Percentiles rank a stretch among this genome's conserved stretches.
Evolutionary conservation across 306 rosid species (phyloP).

Genomic region (Luffa aegyptiaca): DNA sequence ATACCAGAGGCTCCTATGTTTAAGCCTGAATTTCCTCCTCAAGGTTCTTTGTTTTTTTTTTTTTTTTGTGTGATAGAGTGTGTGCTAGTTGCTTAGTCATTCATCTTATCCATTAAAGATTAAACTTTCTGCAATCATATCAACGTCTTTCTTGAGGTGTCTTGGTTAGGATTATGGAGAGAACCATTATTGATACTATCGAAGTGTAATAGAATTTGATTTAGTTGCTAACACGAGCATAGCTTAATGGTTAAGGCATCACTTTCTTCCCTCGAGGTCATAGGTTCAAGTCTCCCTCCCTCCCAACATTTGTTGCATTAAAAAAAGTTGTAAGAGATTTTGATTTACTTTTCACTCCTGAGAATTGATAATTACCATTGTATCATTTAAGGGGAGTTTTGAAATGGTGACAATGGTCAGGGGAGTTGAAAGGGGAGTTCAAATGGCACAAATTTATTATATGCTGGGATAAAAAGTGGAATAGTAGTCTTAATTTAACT

Average conservation of each 20-base stretch:
- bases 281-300: not conserved
- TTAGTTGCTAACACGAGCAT: not conserved
- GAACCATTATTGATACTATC: not conserved
- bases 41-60: constrained; percentile 51
- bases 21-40: constrained; percentile 93
- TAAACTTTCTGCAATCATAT: not conserved
- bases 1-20: constrained; percentile 90
- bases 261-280: not conserved
- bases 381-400: not conserved
- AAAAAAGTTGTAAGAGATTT: not conserved
- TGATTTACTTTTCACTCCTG: not conserved
- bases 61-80: not conserved
- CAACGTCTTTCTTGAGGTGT: not conserved
- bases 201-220: not conserved
- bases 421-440: not conserved
- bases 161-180: not conserved
- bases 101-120: not conserved
- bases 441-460: not conserved
- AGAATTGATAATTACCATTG: not conserved
- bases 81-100: not conserved
- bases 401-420: not conserved
- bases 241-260: not conserved
- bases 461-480: not conserved
- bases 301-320: not conserved
- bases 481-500: not conserved